Evolutionary conservation across 495 filamentous ascomycete species (phyloP).

Genomic region (Lophiostoma macrostomum): DNA sequence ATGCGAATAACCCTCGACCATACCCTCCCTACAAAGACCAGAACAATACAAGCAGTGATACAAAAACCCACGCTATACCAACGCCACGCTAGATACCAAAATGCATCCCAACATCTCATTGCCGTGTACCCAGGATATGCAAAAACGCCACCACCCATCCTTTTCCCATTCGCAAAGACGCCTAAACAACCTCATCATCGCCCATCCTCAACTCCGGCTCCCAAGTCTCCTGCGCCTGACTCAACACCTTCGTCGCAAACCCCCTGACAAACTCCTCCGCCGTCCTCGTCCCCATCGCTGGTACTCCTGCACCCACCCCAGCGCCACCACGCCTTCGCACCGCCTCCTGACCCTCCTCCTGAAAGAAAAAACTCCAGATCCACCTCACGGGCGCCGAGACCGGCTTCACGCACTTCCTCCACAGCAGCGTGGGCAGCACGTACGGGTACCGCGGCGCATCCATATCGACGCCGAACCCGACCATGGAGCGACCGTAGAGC

Average conservation of each 20-base stretch:
- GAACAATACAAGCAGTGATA: no score
- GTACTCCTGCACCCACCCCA: background rate
- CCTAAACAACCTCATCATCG: slow-evolving; percentile 1
- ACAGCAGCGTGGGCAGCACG: slow-evolving; percentile 26
- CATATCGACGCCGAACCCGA: slow-evolving; percentile 24
- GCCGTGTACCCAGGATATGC: no score
- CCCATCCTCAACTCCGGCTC: background rate
- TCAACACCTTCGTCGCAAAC: background rate
- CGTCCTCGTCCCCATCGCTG: slow-evolving; percentile 1
- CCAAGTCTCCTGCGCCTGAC: slow-evolving; percentile 1
- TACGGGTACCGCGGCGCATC: slow-evolving; percentile 28
- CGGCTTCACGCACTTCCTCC: slow-evolving; percentile 9
- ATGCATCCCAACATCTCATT: no score
- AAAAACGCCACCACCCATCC: no score
- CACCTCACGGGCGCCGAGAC: slow-evolving; percentile 23
- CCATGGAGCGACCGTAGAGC: slow-evolving; percentile 18
- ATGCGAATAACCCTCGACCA: no score
- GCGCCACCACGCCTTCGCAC: no score
- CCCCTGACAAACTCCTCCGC: slow-evolving; percentile 5
- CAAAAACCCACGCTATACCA: no score
- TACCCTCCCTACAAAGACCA: no score
- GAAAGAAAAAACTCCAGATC: slow-evolving; percentile 2
- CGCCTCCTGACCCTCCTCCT: no score
- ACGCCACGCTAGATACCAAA: no score
- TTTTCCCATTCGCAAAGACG: no score